These are phyloP conservation scores for Zasmidium angulare DNA, from an alignment of 2,329 filamentous ascomycete genomes.

Conservation along the genomic window DNA sequence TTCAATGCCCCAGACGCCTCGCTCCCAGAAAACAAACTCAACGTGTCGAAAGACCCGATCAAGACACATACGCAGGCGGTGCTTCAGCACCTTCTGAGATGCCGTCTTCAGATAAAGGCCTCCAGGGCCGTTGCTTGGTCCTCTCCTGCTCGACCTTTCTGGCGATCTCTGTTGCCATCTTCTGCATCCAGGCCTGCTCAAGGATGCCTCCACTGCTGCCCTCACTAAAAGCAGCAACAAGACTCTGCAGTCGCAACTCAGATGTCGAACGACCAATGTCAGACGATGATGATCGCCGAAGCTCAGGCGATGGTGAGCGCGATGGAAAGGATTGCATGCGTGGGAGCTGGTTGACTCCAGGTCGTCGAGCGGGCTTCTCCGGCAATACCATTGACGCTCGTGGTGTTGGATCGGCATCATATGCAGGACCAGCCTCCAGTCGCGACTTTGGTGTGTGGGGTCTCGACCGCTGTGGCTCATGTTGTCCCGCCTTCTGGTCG, in stretches of 20 bases:
- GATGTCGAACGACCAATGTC: conserved; percentile 16
- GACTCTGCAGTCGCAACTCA: conserved; percentile 22
- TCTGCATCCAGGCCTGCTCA: conserved; percentile 83
- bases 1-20: conserved; percentile 5
- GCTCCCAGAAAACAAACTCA: background rate
- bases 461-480: conserved; percentile 9
- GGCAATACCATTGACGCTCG: conserved; percentile 29
- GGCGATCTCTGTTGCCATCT: conserved; percentile 92
- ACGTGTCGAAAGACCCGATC: conserved; percentile 6
- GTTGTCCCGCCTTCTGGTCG: background rate
- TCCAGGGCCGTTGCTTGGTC: conserved; percentile 34
- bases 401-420: conserved; percentile 40
- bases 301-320: conserved; percentile 24
- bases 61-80: conserved; percentile 39
- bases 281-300: conserved; percentile 15
- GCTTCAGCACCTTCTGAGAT: conserved; percentile 26
- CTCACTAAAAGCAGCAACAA: conserved; percentile 24
- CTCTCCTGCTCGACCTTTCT: conserved; percentile 87
- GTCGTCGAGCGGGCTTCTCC: conserved; percentile 13
- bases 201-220: conserved; percentile 55
- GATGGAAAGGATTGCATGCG: conserved; percentile 21
- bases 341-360: conserved; percentile 14
- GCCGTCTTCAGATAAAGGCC: conserved; percentile 15
- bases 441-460: conserved; percentile 18
- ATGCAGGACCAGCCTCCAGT: conserved; percentile 1